phyloP scores from a whole-genome alignment of 768 basidiomycete genomes.

The Mycena leptocephala region DNA sequence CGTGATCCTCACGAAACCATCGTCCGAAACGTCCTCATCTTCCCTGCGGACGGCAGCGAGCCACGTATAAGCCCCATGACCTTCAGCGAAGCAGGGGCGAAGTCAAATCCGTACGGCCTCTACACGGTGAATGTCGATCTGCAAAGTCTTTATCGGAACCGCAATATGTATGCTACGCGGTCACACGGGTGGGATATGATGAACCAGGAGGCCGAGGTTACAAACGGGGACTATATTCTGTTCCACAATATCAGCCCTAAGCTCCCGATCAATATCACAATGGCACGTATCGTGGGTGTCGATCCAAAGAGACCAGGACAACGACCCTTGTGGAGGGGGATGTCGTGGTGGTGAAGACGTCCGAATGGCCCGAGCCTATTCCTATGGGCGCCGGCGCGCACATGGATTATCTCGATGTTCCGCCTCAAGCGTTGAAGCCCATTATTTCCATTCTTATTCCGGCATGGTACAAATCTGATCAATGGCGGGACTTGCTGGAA shows the following conservation, averaged over 20 bases:
- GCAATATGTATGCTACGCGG: constrained; percentile 8
- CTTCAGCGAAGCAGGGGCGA: constrained; percentile 17
- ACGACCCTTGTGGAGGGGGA: constrained; percentile 20
- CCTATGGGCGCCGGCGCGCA: not conserved
- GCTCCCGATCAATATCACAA: constrained; percentile 13
- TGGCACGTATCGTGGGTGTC: constrained; percentile 10
- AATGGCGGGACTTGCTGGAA: constrained; percentile 3
- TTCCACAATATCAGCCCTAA: constrained; percentile 21
- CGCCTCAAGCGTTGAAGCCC: not conserved
- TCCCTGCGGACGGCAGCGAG: constrained; percentile 11
- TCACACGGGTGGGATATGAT: not conserved
- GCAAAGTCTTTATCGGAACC: not conserved
- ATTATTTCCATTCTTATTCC: not conserved
- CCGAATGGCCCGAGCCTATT: constrained; percentile 1
- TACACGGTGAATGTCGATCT: constrained; percentile 21
- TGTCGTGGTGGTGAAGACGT: constrained; percentile 15
- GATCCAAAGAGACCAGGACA: constrained; percentile 7
- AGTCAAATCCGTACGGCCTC: constrained; percentile 7
- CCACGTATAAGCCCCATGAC: constrained; percentile 20
- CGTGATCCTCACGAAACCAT: constrained; percentile 20
- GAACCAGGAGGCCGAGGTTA: not conserved
- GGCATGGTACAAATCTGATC: constrained; percentile 12
- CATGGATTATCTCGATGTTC: constrained; percentile 19
- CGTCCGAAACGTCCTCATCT: constrained; percentile 5
- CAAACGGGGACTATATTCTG: not conserved